Base-by-base conservation (phyloP, 202 grass and related monocot genomes). In the Dendrocalamus latiflorus region DNA sequence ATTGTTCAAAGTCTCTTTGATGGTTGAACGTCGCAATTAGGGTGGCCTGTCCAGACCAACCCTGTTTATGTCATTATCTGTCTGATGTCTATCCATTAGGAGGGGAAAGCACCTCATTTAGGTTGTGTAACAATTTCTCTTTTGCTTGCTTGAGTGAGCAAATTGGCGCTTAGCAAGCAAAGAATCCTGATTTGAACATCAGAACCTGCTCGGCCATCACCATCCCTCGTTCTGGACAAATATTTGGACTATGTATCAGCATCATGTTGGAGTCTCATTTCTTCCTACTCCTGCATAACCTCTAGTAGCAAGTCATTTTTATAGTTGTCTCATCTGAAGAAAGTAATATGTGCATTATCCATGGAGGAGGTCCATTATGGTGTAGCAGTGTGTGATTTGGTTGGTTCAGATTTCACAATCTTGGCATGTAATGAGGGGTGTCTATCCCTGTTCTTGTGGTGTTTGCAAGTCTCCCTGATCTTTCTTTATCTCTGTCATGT, bases 401-500 rank as follows among this genome's bases (percentile, higher is more conserved):
- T 86, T 70, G 64, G 84, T 84, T 81, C 22, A 87, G 70, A 81
- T 81, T 59, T 80, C 75, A 25, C 80, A 72, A 86, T 92, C 81
- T 38, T 68, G 38, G 72, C 58, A 22, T 81, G 64, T 45, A 84
- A 73, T 9, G 57, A 37, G n/a, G 74, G 65, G 17, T 60, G 61
- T 18, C 66, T 81, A 45, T 50, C 80, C 25, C 13, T 78, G 17
- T 76, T 55, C 72, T 50, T 78, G n/a, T 83, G 69, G 47, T 70
- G 86, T 72, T 59, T 87, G 70, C 50, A 58, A 84, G 76, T 47
- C 61, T 85, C 69, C 70, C 15, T 53, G 67, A 81, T 34, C 39
- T 76, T 59, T 84, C 80, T 60, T 61, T 90, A 37, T 78, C 77
- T 37, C 26, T 49, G 38, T 79, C 84, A 71, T 42, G 81, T 92